Evolutionary conservation across 371 early-diverging fungal species (phyloP), one percentile per base, ranked within the genome.

Genomic region (Globomyces sp.): DNA sequence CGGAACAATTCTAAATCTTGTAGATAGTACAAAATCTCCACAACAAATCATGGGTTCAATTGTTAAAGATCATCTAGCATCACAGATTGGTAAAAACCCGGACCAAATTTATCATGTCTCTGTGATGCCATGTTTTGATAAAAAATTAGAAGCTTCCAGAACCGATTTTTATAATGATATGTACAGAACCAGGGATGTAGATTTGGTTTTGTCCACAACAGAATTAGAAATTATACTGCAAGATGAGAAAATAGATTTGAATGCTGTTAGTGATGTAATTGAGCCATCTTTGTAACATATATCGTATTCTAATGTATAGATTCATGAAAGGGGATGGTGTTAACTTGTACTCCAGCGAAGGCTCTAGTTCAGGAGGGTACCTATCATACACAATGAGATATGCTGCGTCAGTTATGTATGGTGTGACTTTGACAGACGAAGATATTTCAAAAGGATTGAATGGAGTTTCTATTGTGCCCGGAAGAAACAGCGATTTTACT

Each of bases 51-150:
- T 94, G 92, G 99, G 98, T 4, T 84, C 90, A 0, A 75, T 94
- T 11, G 90, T 95, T 24, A 97, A 96, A 75, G 80, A 88, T 67
- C 89, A 89, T 63, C 72, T 91, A 43, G 92, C 89, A 10, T 74
- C 78, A 8, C 80, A 84, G 63, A 77, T 89, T 2, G 81, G 81
- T n/a, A 59, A 68, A 10, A 34, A 8, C 58, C 90, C 91, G 1
- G 77, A 87, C 67, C 79, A 81, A 46, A 89, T 95, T 34, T 97
- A 91, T 75, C 96, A 96, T 71, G 92, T 96, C 5, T 79, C 91
- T 2, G 84, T 98, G 40, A 96, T 96, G 97, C 96, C 97, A 24
- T 98, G 99, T 74, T 97, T 93, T 66, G 99, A 98, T 75, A 98
- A 97, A 78, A 98, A 98, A 73, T 83, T 98, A 13, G 99, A 98